Conservation (phyloP, 2,329 filamentous ascomycete genomes). For the Leptosphaerulina australis region DNA sequence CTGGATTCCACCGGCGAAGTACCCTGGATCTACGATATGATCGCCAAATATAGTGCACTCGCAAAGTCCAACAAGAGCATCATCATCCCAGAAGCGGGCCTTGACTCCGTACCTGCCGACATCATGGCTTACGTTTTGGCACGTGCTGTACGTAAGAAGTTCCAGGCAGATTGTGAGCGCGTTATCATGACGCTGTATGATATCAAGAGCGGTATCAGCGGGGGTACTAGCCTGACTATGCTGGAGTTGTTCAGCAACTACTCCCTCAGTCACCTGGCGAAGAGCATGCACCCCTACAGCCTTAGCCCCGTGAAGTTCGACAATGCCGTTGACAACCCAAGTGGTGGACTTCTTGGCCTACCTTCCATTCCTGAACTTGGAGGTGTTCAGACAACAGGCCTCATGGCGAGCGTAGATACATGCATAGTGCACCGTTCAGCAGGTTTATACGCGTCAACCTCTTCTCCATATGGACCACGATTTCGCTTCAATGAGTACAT, state of each 20-base stretch:
- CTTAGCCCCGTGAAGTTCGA: slow-evolving; percentile 55
- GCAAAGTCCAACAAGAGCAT: slow-evolving; percentile 67
- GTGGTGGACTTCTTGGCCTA: slow-evolving; percentile 56
- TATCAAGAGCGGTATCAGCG: slow-evolving; percentile 57
- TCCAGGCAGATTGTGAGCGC: slow-evolving; percentile 58
- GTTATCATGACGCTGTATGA: slow-evolving; percentile 61
- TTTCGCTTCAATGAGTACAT: slow-evolving; percentile 65
- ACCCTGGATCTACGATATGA: slow-evolving; percentile 67
- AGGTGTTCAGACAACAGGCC: slow-evolving; percentile 63
- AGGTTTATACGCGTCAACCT: slow-evolving; percentile 55
- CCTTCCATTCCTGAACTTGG: slow-evolving; percentile 62
- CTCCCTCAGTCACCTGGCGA: slow-evolving; percentile 54
- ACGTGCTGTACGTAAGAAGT: slow-evolving; percentile 58
- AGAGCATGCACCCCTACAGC: slow-evolving; percentile 58
- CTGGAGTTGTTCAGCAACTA: slow-evolving; percentile 62
- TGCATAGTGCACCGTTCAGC: slow-evolving; percentile 66
- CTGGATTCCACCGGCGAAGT: slow-evolving; percentile 70
- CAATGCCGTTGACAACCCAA: slow-evolving; percentile 43
- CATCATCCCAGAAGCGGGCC: slow-evolving; percentile 64
- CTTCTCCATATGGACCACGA: slow-evolving; percentile 58
- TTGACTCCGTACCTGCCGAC: slow-evolving; percentile 67
- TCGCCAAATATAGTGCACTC: slow-evolving; percentile 64
- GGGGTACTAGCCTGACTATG: slow-evolving; percentile 68
- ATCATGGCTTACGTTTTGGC: slow-evolving; percentile 61
- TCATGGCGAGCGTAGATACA: slow-evolving; percentile 59